phyloP scores from a whole-genome alignment of 1,284 basidiomycete species.

The Phellopilus nigrolimitatus region DNA sequence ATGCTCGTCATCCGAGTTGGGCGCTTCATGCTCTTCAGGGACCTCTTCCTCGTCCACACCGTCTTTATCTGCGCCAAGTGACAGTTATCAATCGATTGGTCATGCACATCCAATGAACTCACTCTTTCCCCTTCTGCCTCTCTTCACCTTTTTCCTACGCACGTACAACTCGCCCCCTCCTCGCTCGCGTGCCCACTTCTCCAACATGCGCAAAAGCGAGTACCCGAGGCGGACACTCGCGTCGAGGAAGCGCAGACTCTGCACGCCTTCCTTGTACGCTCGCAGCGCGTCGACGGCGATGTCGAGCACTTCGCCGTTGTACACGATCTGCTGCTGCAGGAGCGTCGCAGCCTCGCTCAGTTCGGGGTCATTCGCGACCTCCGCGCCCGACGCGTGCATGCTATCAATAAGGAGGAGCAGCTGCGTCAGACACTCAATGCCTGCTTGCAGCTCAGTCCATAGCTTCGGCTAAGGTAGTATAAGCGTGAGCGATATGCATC shows the following conservation, averaged over 20 bases:
- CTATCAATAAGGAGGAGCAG: constrained; percentile 79
- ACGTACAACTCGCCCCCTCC: constrained; percentile 63
- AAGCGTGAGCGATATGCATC: constrained; percentile 12
- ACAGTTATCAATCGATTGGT: background rate
- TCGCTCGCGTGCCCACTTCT: constrained; percentile 74
- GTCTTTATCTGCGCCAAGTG: constrained; percentile 28
- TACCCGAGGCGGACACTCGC: constrained; percentile 80
- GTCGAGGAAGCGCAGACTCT: constrained; percentile 74
- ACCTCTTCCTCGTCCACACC: constrained; percentile 53
- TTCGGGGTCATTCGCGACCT: constrained; percentile 41
- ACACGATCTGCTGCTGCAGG: constrained; percentile 85
- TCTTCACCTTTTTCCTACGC: constrained; percentile 60
- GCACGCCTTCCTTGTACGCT: constrained; percentile 70
- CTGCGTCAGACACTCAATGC: constrained; percentile 88
- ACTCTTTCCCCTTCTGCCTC: constrained; percentile 49
- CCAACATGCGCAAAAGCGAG: constrained; percentile 79
- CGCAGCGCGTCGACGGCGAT: constrained; percentile 73
- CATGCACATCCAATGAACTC: constrained; percentile 14
- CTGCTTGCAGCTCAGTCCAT: constrained; percentile 94
- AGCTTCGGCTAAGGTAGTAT: constrained; percentile 61
- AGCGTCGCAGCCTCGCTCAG: constrained; percentile 72
- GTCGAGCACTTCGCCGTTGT: constrained; percentile 90
- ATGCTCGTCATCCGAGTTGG: constrained; percentile 46
- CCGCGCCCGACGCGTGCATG: constrained; percentile 36
- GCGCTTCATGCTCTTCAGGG: constrained; percentile 51